A percentile compares a stretch with the other conserved stretches of the same genome.
These are phyloP conservation scores for Chlorella sorokiniana DNA, from an alignment of 139 green algal species.

Conservation along the genomic window DNA sequence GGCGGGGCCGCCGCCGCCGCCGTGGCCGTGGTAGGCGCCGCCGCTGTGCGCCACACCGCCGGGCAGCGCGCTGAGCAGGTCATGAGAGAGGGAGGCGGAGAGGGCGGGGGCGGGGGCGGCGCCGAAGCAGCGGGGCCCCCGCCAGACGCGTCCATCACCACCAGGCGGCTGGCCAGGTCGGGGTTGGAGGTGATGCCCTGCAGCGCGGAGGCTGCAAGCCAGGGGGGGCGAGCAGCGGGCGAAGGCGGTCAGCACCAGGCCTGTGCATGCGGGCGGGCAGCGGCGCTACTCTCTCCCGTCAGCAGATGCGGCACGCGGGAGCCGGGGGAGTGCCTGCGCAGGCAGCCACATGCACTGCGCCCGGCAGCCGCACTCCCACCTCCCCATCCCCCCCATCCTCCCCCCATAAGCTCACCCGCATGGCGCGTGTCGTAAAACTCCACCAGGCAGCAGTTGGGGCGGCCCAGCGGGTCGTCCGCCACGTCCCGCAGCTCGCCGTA, in stretches of 20 bases:
- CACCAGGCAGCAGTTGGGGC: constrained; percentile 60
- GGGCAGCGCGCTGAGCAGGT: background rate
- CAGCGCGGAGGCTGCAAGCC: constrained; percentile 32
- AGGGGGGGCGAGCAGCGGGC: background rate
- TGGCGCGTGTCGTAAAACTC: constrained; percentile 86
- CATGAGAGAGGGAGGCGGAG: constrained; percentile 1
- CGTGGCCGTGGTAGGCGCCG: background rate
- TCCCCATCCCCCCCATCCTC: background rate
- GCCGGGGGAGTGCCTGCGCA: too few relatives aligned
- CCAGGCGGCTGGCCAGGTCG: constrained; percentile 18
- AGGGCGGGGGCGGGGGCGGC: background rate
- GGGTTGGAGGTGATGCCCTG: constrained; percentile 12
- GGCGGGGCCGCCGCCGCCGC: background rate
- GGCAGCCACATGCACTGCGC: too few relatives aligned
- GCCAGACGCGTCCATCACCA: constrained; percentile 29
- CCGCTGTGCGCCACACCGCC: background rate
- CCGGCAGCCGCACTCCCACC: too few relatives aligned
- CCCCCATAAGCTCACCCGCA: constrained; percentile 2
- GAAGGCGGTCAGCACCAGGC: background rate
- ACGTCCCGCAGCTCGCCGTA: constrained; percentile 86
- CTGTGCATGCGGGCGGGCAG: too few relatives aligned
- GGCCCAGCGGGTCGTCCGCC: background rate
- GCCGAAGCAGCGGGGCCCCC: background rate
- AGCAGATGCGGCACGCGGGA: too few relatives aligned
- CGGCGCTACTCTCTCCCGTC: too few relatives aligned